phyloP scores from a whole-genome alignment of 805 yeast species.

The Huiozyma naganishii region DNA sequence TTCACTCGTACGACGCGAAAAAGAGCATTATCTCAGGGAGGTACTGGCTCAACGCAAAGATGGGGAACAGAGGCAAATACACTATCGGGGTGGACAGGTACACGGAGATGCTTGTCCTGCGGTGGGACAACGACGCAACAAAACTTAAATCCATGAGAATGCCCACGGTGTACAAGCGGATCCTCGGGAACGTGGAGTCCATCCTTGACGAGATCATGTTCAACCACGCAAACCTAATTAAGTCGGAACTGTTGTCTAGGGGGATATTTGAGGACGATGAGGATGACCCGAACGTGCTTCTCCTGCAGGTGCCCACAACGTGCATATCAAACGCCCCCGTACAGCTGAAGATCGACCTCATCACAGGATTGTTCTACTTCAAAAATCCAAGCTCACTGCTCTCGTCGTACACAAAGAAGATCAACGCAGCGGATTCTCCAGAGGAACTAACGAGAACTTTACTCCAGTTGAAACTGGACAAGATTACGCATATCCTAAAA shows the following conservation, averaged over 20 bases:
- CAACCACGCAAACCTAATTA: slow-evolving; percentile 26
- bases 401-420: slow-evolving; percentile 17
- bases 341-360: slow-evolving; percentile 25
- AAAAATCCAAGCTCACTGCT: slow-evolving; percentile 24
- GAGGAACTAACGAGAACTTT: slow-evolving; percentile 20
- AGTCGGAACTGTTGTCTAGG: slow-evolving; percentile 21
- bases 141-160: slow-evolving; percentile 6
- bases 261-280: slow-evolving; percentile 25
- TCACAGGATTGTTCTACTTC: slow-evolving; percentile 25
- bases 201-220: slow-evolving; percentile 28
- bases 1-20: slow-evolving; percentile 26
- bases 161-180: slow-evolving; percentile 16
- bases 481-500: slow-evolving; percentile 20
- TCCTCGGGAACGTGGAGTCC: slow-evolving; percentile 21
- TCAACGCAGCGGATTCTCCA: slow-evolving; percentile 20
- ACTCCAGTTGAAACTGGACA: slow-evolving; percentile 24
- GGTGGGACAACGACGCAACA: slow-evolving; percentile 23
- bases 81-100: slow-evolving; percentile 21
- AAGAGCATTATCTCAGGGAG: slow-evolving; percentile 23
- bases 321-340: slow-evolving; percentile 24
- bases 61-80: slow-evolving; percentile 22
- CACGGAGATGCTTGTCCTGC: slow-evolving; percentile 17
- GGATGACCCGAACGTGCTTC: slow-evolving; percentile 20
- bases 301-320: slow-evolving; percentile 27
- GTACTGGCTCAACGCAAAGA: slow-evolving; percentile 27